phyloP scores from a whole-genome alignment of 2,329 filamentous ascomycete genomes.

The Orbilia blumenaviensis region DNA sequence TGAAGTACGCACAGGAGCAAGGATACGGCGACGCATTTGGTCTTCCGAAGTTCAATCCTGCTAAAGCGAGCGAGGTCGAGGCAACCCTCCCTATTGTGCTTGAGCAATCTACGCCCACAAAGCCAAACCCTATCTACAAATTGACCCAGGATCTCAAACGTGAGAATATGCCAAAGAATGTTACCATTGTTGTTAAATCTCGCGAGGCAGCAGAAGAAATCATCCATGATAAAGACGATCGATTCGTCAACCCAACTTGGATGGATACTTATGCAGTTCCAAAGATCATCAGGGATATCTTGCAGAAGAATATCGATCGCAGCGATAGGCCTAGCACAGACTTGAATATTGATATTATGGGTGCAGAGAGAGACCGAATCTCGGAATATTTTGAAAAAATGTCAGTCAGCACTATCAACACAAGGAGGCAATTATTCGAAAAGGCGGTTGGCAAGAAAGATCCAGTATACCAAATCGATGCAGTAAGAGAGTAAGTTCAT shows the following conservation, averaged over 20 bases:
- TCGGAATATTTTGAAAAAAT: slow-evolving; percentile 29
- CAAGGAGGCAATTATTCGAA: slow-evolving; percentile 32
- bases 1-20: slow-evolving; percentile 40
- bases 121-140: slow-evolving; percentile 33
- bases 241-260: slow-evolving; percentile 44
- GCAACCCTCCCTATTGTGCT: neutral
- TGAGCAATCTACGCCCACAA: neutral
- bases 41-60: slow-evolving; percentile 33
- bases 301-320: slow-evolving; percentile 24
- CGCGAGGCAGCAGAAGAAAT: slow-evolving; percentile 45
- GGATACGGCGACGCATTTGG: slow-evolving; percentile 42
- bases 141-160: slow-evolving; percentile 20
- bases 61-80: slow-evolving; percentile 16
- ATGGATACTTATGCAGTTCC: slow-evolving; percentile 42
- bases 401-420: slow-evolving; percentile 28
- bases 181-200: slow-evolving; percentile 39
- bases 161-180: slow-evolving; percentile 28
- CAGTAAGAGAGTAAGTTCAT: slow-evolving; percentile 56
- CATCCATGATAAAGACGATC: slow-evolving; percentile 12
- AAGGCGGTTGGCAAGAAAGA: slow-evolving; percentile 5
- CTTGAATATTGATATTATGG: slow-evolving; percentile 38
- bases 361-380: slow-evolving; percentile 24
- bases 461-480: slow-evolving; percentile 56
- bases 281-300: neutral
- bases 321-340: slow-evolving; percentile 16